A percentile compares a stretch with the other conserved stretches of the same genome.
Conservation (phyloP, 2,329 filamentous ascomycete species). For the Alternaria triticimaculans region DNA sequence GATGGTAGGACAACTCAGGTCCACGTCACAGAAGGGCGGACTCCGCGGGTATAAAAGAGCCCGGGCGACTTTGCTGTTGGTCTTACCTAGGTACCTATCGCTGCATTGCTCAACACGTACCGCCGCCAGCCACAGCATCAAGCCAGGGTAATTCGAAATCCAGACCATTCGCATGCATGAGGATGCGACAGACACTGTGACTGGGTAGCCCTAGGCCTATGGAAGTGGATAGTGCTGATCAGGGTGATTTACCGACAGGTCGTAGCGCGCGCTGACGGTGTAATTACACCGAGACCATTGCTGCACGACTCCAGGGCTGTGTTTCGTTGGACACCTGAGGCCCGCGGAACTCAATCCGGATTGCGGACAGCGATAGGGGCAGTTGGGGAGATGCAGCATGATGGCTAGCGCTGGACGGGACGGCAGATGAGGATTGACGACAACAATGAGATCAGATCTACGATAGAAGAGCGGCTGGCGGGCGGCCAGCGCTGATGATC, state of each 20-base stretch:
- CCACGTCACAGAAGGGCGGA: not conserved
- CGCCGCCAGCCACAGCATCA: not conserved
- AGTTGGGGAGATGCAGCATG: not conserved
- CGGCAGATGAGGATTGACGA: not conserved
- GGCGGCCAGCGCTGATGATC: constrained; percentile 1
- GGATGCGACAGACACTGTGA: not conserved
- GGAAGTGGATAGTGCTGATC: not conserved
- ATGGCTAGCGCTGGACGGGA: not conserved
- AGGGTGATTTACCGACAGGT: constrained; percentile 1
- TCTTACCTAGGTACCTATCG: not conserved
- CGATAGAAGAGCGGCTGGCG: not conserved
- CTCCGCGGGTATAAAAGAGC: not conserved
- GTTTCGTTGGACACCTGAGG: not conserved
- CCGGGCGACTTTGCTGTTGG: not conserved
- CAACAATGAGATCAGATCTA: not conserved
- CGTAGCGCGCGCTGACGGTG: constrained; percentile 10
- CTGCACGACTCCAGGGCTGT: not conserved
- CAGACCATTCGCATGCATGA: not conserved
- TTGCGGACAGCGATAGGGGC: not conserved
- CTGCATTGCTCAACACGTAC: not conserved
- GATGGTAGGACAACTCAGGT: not conserved
- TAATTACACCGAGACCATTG: constrained; percentile 8
- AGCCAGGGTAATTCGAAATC: not conserved
- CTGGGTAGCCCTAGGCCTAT: constrained; percentile 1
- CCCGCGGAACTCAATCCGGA: not conserved